Evolutionary conservation across 1,284 basidiomycete species (phyloP).

Genomic region (Omphalotus olearius): DNA sequence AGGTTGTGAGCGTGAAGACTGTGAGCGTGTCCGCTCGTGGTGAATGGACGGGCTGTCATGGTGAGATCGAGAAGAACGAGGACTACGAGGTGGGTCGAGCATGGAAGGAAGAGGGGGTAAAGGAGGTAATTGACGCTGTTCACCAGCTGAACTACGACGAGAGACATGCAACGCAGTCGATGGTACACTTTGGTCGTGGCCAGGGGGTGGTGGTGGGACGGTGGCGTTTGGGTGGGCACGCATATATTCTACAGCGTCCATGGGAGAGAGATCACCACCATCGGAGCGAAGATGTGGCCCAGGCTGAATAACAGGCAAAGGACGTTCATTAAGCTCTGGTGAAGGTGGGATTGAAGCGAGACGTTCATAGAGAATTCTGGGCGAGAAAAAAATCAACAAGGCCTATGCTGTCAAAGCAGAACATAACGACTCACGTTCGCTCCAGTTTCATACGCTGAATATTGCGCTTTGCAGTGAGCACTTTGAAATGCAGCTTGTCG

Average conservation of each 20-base stretch:
- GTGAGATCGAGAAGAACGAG: constrained; percentile 29
- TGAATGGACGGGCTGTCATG: constrained; percentile 33
- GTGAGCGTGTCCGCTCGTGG: constrained; percentile 36
- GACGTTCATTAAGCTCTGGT: constrained; percentile 39
- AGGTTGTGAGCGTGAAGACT: constrained; percentile 34
- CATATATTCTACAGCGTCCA: constrained; percentile 26
- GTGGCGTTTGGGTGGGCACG: background rate
- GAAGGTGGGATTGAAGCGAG: constrained; percentile 56
- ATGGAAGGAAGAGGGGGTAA: constrained; percentile 28
- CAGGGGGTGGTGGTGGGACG: constrained; percentile 39
- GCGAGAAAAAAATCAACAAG: constrained; percentile 19
- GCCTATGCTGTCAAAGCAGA: constrained; percentile 17
- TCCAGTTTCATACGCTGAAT: constrained; percentile 89
- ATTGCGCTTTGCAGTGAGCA: constrained; percentile 77
- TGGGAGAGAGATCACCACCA: constrained; percentile 28
- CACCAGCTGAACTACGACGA: constrained; percentile 16
- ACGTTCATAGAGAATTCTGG: constrained; percentile 74
- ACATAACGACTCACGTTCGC: constrained; percentile 66
- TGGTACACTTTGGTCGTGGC: constrained; percentile 40
- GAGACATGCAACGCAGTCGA: constrained; percentile 30
- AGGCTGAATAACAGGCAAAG: background rate
- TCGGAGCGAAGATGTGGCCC: constrained; percentile 30
- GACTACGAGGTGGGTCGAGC: constrained; percentile 15
- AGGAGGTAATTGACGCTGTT: constrained; percentile 40
- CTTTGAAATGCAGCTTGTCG: constrained; percentile 81